Evolutionary conservation across 1,284 basidiomycete species (phyloP), one percentile per base, ranked within the genome.

Genomic region (Heterobasidion parviporum): DNA sequence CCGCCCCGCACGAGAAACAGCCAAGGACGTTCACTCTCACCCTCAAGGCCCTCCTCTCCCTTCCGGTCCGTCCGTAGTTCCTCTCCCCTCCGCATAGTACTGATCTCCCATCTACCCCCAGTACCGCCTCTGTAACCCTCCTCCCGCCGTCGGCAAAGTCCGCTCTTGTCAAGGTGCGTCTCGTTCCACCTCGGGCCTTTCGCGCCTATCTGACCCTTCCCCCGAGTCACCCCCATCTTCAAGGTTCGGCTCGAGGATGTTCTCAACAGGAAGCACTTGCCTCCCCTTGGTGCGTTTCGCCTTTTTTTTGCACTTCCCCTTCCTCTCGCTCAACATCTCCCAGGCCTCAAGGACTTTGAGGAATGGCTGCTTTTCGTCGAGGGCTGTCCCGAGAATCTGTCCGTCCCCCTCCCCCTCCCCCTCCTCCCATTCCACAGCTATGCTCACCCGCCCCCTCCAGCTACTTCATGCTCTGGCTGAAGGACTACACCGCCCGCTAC

Each of bases 331-430:
- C 36, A 53, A 18, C 35, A 14, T 33, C 41, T 47, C 9, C 26
- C 38, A 79, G 79, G 82, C 43, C 74, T 89, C 61, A 89, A 89
- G 67, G 87, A 89, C 67, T 82, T 89, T 57, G 87, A 89, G 70
- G 87, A 90, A 68, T 89, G 87, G 78, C 71, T 90, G 50, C 72
- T 89, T 38, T 88, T 85, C 67, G 84, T 87, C 52, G 87, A 89
- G 63, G 75, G 77, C 54, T 75, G 74, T 50, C 79, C 83, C 32
- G 85, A 89, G 66, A 88, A 87, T 63, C 75, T 90, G 82, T 83
- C 59, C 67, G 77, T 70, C 36, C 46, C 50, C 45, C 43, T 48
- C 53, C 16, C 36, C 36, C 33, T 51, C 12, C 8, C 49, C 32
- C 55, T 10, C 44, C n/a, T 26, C 26, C 16, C 16, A 32, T 32